Evolutionary conservation across 2,329 filamentous ascomycete genomes (phyloP).

Genomic region (Chlorencoelia australis): DNA sequence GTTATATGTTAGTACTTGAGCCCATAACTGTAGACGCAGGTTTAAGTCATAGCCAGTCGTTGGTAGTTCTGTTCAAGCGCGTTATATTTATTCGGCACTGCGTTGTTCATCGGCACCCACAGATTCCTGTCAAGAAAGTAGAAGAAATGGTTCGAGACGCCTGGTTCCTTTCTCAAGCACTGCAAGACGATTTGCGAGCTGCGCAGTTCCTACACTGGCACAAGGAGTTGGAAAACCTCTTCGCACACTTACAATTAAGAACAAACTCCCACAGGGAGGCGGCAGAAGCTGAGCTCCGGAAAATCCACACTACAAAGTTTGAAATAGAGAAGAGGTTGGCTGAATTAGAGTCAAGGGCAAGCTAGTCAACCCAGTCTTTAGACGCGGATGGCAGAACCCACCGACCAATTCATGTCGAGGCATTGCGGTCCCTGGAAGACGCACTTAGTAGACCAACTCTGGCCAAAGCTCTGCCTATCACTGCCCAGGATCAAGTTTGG

Average conservation of each 20-base stretch:
- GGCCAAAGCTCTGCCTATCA: conserved; percentile 6
- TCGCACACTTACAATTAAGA: conserved; percentile 9
- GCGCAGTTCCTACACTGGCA: conserved; percentile 5
- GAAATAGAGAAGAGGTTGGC: conserved; percentile 8
- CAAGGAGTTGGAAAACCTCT: conserved; percentile 8
- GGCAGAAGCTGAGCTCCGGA: conserved; percentile 7
- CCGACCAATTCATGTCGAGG: conserved; percentile 10
- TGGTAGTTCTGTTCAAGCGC: conserved; percentile 4
- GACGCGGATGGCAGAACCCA: conserved; percentile 10
- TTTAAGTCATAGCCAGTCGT: no score
- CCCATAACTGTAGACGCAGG: conserved; percentile 2
- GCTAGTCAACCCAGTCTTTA: conserved; percentile 9
- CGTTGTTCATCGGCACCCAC: conserved; percentile 10
- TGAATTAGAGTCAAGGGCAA: conserved; percentile 9
- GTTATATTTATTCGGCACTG: conserved; percentile 9
- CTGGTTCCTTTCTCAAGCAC: conserved; percentile 2
- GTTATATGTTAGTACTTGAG: conserved; percentile 8
- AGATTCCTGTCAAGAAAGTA: conserved; percentile 6
- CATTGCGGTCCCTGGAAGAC: conserved; percentile 9
- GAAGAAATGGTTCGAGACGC: conserved; percentile 8
- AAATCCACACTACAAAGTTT: conserved; percentile 8
- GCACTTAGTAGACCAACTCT: conserved; percentile 7
- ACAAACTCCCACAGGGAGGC: conserved; percentile 7
- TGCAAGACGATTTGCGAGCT: conserved; percentile 6
- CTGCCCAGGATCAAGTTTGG: conserved; percentile 6